These are phyloP conservation scores for Ramularia endophylla DNA, from an alignment of 2,329 filamentous ascomycete species.

Conservation along the genomic window DNA sequence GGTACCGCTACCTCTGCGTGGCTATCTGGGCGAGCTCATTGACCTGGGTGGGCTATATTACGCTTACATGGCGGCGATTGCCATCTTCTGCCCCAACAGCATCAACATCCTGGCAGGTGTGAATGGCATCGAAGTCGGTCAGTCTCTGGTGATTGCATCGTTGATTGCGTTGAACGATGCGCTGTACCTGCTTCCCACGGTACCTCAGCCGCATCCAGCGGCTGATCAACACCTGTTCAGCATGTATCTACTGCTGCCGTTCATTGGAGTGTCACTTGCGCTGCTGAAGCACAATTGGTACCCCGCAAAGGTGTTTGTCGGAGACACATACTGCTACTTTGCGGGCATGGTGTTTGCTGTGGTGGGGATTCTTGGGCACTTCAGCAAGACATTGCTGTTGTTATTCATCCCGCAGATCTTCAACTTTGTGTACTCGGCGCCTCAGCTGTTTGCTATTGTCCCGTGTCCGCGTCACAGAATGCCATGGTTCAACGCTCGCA, in stretches of 20 bases:
- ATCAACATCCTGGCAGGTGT: slow-evolving; percentile 99
- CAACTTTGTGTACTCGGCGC: slow-evolving; percentile 91
- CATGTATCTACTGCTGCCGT: slow-evolving; percentile 87
- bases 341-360: slow-evolving; percentile 99
- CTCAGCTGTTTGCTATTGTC: slow-evolving; percentile 83
- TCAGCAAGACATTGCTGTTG: slow-evolving; percentile 91
- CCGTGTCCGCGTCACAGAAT: slow-evolving; percentile 91
- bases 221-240: slow-evolving; percentile 96
- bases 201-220: slow-evolving; percentile 79
- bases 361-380: slow-evolving; percentile 93
- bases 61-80: slow-evolving; percentile 89
- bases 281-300: slow-evolving; percentile 93
- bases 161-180: slow-evolving; percentile 81
- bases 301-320: slow-evolving; percentile 89
- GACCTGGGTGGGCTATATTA: slow-evolving; percentile 78
- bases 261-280: slow-evolving; percentile 84
- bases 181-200: slow-evolving; percentile 64
- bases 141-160: slow-evolving; percentile 83
- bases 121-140: slow-evolving; percentile 94
- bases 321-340: slow-evolving; percentile 99
- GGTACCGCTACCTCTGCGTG: slow-evolving; percentile 76
- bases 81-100: slow-evolving; percentile 97
- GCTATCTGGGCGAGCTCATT: slow-evolving; percentile 77
- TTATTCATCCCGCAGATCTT: slow-evolving; percentile 90
- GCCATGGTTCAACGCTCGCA: slow-evolving; percentile 78